Conservation (phyloP, 2,329 filamentous ascomycete genomes). For the Nigrospora oryzae region DNA sequence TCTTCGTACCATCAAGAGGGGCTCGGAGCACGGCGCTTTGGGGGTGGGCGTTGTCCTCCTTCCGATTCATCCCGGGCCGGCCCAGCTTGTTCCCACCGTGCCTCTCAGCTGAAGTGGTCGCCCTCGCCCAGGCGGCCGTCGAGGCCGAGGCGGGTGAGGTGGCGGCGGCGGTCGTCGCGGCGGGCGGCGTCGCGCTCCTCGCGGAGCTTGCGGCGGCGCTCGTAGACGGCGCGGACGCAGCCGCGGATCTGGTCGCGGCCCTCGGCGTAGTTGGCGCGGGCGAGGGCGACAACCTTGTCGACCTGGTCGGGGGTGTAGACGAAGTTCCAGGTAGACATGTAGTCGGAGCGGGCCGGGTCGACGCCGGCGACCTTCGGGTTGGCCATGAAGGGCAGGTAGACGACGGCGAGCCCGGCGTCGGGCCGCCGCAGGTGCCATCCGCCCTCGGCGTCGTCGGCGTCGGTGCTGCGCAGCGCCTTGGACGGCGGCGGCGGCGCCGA, state of each 20-base stretch:
- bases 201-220: conserved; percentile 71
- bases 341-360: conserved; percentile 77
- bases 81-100: too few relatives aligned
- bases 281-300: conserved; percentile 73
- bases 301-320: conserved; percentile 89
- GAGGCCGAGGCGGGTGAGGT: conserved; percentile 38
- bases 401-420: conserved; percentile 76
- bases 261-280: conserved; percentile 78
- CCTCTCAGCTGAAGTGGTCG: conserved; percentile 55
- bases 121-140: conserved; percentile 51
- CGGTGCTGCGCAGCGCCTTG: conserved; percentile 51
- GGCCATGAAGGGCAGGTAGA: conserved; percentile 83
- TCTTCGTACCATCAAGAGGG: too few relatives aligned
- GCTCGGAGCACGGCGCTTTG: too few relatives aligned
- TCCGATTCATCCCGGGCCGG: too few relatives aligned
- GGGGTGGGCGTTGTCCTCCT: too few relatives aligned
- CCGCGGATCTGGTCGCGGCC: conserved; percentile 69
- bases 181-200: conserved; percentile 39
- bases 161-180: conserved; percentile 31
- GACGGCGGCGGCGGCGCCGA: conserved; percentile 41
- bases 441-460: conserved; percentile 49
- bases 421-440: conserved; percentile 61
- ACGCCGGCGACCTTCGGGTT: conserved; percentile 74
- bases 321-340: conserved; percentile 96
- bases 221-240: conserved; percentile 82